A percentile compares a stretch with the other conserved stretches of the same genome.
These are phyloP conservation scores for Stemphylium vesicarium DNA, from an alignment of 2,329 filamentous ascomycete species.

Conservation along the genomic window DNA sequence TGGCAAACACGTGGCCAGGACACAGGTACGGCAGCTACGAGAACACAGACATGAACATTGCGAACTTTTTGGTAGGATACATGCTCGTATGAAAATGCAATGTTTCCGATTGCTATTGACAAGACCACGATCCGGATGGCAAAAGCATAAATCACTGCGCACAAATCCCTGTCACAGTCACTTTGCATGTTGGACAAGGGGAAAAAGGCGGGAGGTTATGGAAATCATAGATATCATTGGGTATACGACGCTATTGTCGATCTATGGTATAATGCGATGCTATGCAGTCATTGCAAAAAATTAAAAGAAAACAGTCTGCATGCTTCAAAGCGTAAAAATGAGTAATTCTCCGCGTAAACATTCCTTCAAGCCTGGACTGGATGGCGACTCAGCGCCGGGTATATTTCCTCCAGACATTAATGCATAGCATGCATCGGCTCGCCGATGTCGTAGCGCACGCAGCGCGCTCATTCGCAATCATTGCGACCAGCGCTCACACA, in stretches of 20 bases:
- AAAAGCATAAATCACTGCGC: no score
- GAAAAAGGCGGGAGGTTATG: background rate
- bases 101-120: no score
- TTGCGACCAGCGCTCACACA: constrained; percentile 25
- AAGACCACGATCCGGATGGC: no score
- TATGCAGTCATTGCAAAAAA: constrained; percentile 6
- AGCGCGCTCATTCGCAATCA: constrained; percentile 16
- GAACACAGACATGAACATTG: no score
- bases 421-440: constrained; percentile 17
- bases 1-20: background rate
- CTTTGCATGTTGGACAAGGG: no score
- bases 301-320: constrained; percentile 4
- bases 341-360: constrained; percentile 6
- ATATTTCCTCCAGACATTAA: constrained; percentile 25
- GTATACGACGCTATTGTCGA: constrained; percentile 5
- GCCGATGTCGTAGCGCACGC: constrained; percentile 22
- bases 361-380: constrained; percentile 4
- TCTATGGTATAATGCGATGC: constrained; percentile 14
- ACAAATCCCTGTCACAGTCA: no score
- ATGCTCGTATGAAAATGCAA: no score
- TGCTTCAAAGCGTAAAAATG: background rate
- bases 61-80: no score
- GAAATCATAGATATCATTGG: constrained; percentile 6
- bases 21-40: background rate
- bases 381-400: constrained; percentile 36